Percentiles rank a stretch among this genome's conserved stretches.
phyloP scores from a whole-genome alignment of 257 asterid species.

The Echium plantagineum region DNA sequence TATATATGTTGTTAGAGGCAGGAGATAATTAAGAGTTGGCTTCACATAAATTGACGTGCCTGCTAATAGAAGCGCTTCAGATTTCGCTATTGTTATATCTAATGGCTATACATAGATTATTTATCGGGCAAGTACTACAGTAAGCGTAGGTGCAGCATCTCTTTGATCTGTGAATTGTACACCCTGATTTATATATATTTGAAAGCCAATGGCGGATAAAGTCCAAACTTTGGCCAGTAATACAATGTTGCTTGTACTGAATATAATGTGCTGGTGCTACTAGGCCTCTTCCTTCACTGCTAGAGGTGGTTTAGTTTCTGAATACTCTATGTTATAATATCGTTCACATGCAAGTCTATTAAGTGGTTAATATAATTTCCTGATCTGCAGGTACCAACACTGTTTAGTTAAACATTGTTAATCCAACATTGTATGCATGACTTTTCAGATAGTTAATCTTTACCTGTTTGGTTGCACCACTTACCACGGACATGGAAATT shows the following conservation, averaged over 20 bases:
- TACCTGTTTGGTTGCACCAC: background rate
- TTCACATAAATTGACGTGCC: too few relatives aligned
- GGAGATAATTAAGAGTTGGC: background rate
- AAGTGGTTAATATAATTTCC: background rate
- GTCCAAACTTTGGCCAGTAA: too few relatives aligned
- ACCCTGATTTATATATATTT: background rate
- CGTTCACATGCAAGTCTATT: background rate
- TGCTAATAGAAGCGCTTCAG: background rate
- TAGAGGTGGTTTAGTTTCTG: conserved; percentile 8
- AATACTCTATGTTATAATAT: conserved; percentile 2
- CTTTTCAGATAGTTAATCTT: background rate
- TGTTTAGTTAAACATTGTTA: background rate
- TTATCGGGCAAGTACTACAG: background rate
- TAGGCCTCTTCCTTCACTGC: background rate
- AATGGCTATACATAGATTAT: background rate
- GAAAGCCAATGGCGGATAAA: too few relatives aligned
- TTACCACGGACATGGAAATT: background rate
- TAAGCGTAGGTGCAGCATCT: background rate
- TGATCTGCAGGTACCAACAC: background rate
- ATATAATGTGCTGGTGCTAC: background rate
- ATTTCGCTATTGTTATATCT: background rate
- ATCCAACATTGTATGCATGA: background rate
- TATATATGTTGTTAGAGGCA: background rate
- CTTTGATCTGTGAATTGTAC: background rate
- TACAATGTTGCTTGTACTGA: background rate